Evolutionary conservation across 169 alveolate genomes (phyloP).

Genomic region (Theileria parva): DNA sequence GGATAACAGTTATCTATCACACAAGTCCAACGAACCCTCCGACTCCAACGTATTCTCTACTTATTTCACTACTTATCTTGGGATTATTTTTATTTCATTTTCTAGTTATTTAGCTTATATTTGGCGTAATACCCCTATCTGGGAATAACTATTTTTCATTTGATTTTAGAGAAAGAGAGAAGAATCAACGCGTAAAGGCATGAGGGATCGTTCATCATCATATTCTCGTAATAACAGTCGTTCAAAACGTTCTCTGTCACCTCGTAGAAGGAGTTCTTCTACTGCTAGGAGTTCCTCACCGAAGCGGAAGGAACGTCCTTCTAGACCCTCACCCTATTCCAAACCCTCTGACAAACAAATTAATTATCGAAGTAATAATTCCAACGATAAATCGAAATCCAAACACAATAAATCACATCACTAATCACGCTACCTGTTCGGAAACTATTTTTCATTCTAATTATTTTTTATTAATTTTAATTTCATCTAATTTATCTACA

Average conservation of each 20-base stretch:
- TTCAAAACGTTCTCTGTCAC: constrained; percentile 11
- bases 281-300: constrained; percentile 2
- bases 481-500: background rate
- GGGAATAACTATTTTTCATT: no score
- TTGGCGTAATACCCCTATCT: background rate
- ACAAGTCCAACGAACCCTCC: background rate
- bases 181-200: background rate
- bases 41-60: background rate
- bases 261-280: background rate
- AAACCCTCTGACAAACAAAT: background rate
- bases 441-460: background rate
- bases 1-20: constrained; percentile 15
- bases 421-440: background rate
- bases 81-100: no score
- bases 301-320: constrained; percentile 18
- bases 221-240: background rate
- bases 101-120: background rate
- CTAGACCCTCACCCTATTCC: constrained; percentile 4
- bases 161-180: background rate
- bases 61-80: background rate
- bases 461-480: no score
- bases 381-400: background rate
- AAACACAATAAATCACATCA: background rate
- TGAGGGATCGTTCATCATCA: constrained; percentile 20
- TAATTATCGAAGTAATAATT: background rate